Base-by-base conservation (phyloP, 495 filamentous ascomycete genomes). In the Antarctomyces pellizariae region DNA sequence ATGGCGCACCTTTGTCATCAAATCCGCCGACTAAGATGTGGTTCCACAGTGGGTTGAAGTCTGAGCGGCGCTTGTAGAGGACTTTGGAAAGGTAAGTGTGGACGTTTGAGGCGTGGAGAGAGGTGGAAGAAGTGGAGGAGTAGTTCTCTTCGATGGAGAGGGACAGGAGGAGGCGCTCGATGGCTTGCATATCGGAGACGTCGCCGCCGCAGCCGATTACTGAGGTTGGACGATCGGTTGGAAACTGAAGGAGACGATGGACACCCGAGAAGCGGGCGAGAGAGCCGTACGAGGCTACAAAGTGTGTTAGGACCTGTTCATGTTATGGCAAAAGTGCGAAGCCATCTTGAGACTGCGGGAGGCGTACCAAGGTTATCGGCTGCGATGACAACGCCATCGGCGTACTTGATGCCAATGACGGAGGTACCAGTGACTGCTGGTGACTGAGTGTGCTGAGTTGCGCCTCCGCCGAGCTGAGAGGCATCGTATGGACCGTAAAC, bases 31-130 rank as follows among this genome's bases (percentile, higher is more conserved):
- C 76, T 9, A 97, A 66, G 10, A 95, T 59, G 39, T 75, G 65
- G 50, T 97, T 97, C 86, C 86, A 97, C 22, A 97, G 64, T 5
- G 89, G 89, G 59, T 97, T 79, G 61, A 97, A 83, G 38, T 92
- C 72, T 35, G 74, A 74, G 32, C 86, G 83, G 12, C 86, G 76
- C 48, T 72, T 70, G 64, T 97, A 97, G 48, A 97, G 62, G 27
- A 93, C 73, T 52, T 92, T 91, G 34, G 71, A 59, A 11, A 97
- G 69, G 52, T 93, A 97, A 42, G 75, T 86, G 63, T 95, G 83
- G 32, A 97, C 66, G 49, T 91, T 89, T 46, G 71, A 70, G n/a
- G 82, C 82, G 49, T 74, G 75, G 35, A 92, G 66, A 30, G 59
- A 50, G 42, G 60, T 61, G 28, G 40, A 35, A 13, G 31, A 26